A percentile compares a stretch with the other conserved stretches of the same genome.
phyloP scores from a whole-genome alignment of 306 rosid species.

The Vigna angularis region DNA sequence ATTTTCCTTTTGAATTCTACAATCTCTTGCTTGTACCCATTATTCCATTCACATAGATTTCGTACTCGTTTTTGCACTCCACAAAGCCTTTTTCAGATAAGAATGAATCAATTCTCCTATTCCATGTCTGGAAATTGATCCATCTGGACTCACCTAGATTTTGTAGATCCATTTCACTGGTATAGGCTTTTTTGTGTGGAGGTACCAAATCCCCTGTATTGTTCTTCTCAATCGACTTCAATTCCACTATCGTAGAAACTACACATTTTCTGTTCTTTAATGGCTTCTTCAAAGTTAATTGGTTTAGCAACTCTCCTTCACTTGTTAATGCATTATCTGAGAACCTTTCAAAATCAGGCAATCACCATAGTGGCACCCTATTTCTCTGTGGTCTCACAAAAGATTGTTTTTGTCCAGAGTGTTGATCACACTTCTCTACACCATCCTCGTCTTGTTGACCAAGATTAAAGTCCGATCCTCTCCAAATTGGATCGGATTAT shows the following conservation, averaged over 20 bases:
- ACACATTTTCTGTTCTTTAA: background rate
- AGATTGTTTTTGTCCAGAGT: no score
- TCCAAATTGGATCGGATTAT: no score
- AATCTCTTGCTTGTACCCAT: background rate
- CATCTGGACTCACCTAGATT: background rate
- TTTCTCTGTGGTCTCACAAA: no score
- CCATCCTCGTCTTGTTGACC: no score
- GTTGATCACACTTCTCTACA: no score
- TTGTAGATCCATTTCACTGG: background rate
- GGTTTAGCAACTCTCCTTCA: no score
- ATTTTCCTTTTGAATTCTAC: background rate
- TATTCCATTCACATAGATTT: no score
- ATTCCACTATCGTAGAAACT: background rate
- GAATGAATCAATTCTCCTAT: background rate
- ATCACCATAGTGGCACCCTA: no score
- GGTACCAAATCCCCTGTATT: background rate
- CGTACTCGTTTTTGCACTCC: background rate
- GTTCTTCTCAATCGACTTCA: background rate
- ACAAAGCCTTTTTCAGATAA: background rate
- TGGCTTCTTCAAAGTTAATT: no score
- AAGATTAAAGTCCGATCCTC: no score
- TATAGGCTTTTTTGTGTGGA: background rate
- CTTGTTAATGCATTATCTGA: no score
- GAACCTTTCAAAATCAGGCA: no score
- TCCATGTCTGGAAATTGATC: background rate